Evolutionary conservation across 192 early-diverging fungal genomes (phyloP).

Genomic region (Helicostylum pulchrum): DNA sequence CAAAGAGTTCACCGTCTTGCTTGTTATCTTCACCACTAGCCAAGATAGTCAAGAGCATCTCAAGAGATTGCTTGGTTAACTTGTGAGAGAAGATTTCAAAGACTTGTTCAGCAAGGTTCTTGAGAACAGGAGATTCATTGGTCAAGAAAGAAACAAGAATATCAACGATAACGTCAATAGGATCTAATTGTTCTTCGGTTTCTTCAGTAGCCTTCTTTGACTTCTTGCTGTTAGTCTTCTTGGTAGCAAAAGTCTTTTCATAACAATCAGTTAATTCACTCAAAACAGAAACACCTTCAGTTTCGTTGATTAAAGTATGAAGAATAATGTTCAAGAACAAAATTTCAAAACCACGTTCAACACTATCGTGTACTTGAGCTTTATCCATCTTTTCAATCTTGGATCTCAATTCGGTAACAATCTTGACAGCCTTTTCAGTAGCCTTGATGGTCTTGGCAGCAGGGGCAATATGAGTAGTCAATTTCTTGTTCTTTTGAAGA

Average conservation of each 20-base stretch:
- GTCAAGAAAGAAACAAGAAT: slow-evolving; percentile 86
- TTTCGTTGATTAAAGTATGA: slow-evolving; percentile 61
- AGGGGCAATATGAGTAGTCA: slow-evolving; percentile 30
- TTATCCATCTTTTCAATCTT: slow-evolving; percentile 32
- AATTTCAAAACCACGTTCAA: slow-evolving; percentile 65
- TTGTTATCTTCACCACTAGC: slow-evolving; percentile 49
- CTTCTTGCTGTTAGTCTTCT: slow-evolving; percentile 25
- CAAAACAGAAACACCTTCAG: slow-evolving; percentile 59
- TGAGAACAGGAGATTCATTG: slow-evolving; percentile 72
- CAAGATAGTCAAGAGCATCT: slow-evolving; percentile 67
- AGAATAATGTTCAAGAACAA: slow-evolving; percentile 67
- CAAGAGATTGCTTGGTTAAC: slow-evolving; percentile 73
- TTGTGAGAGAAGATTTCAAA: slow-evolving; percentile 80
- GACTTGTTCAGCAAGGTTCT: slow-evolving; percentile 73
- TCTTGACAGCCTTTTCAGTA: slow-evolving; percentile 37
- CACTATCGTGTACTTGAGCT: slow-evolving; percentile 16
- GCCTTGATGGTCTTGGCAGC: slow-evolving; percentile 39
- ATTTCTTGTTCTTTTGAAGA: slow-evolving; percentile 40
- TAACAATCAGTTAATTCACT: slow-evolving; percentile 76
- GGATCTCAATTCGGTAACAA: slow-evolving; percentile 39
- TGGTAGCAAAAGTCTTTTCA: slow-evolving; percentile 55
- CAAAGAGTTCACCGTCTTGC: slow-evolving; percentile 57
- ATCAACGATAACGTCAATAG: slow-evolving; percentile 93
- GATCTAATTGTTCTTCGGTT: slow-evolving; percentile 63
- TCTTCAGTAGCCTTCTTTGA: slow-evolving; percentile 46